A percentile compares a stretch with the other conserved stretches of the same genome.
phyloP scores from a whole-genome alignment of 108 stramenopile genomes.

The Conticribra weissflogii region DNA sequence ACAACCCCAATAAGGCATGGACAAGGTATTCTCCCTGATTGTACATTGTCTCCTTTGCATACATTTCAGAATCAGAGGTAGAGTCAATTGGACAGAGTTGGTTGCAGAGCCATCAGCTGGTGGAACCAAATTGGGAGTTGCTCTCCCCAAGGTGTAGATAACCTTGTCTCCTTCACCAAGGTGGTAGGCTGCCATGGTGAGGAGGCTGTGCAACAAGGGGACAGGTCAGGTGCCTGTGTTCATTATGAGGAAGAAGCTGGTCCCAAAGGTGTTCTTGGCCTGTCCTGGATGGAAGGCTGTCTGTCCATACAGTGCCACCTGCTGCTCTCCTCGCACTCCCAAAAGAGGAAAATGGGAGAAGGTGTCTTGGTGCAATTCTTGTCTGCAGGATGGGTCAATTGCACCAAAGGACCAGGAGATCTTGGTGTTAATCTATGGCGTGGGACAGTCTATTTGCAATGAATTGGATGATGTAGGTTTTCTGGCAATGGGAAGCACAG shows the following conservation, averaged over 20 bases:
- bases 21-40: slow-evolving; percentile 97
- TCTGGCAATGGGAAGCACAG: no score
- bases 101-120: slow-evolving; percentile 97
- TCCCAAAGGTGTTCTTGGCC: slow-evolving; percentile 95
- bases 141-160: slow-evolving; percentile 95
- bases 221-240: slow-evolving; percentile 87
- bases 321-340: slow-evolving; percentile 68
- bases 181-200: slow-evolving; percentile 97
- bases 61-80: slow-evolving; percentile 85
- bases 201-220: slow-evolving; percentile 80
- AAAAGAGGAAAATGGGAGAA: neutral
- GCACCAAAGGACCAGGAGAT: neutral
- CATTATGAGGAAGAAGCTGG: slow-evolving; percentile 96
- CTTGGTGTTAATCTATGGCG: no score
- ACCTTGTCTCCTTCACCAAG: slow-evolving; percentile 53
- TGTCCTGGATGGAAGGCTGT: slow-evolving; percentile 86
- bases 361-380: neutral
- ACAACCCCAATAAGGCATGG: slow-evolving; percentile 95
- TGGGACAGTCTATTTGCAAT: no score
- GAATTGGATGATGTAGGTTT: no score
- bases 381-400: neutral
- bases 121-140: slow-evolving; percentile 90
- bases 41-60: slow-evolving; percentile 65
- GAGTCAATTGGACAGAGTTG: slow-evolving; percentile 82
- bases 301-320: slow-evolving; percentile 95